Evolutionary conservation across 495 filamentous ascomycete species (phyloP), one percentile per base, ranked within the genome.

Genomic region (Lasiosphaeriaceae sp.): DNA sequence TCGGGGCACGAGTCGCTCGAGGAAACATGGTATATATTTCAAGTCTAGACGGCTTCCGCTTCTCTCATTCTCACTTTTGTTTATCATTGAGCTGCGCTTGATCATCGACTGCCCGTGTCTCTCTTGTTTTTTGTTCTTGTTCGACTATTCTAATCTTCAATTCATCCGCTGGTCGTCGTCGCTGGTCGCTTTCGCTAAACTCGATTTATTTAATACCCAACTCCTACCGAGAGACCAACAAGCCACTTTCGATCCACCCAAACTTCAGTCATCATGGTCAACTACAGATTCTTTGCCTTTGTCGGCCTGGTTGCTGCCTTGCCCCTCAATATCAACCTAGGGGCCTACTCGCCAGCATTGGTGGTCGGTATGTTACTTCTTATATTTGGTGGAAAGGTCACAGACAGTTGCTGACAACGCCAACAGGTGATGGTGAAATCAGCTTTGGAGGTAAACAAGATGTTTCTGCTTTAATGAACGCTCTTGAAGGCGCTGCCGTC

Each of bases 371-470:
- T 29, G 64, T 31, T 24, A 19, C 14, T 16, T 2, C 35, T 26
- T 22, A 1, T 47, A 9, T 22, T 1, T 22, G 4, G 11, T 47
- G 12, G 45, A 47, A 12, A 14, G 45, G 11, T 17, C 9, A 47
- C 8, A 12, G 5, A 56, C 14, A 9, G 58, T 35, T 16, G 16
- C 57, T 68, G 43, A 70, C 61, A 50, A 60, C 48, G 54, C 68
- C 77, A 66, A 78, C 78, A 78, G 81, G 81, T 82, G 80, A 83
- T 76, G 81, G 80, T 73, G 81, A 84, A 70, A 83, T 83, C 60
- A 82, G 79, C 57, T 81, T 83, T 59, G 79, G 79, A 55, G 75
- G 76, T 41, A 73, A 73, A 47, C 76, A 81, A 70, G 71, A 76
- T 63, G 80, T 82, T 9, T 73, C 77, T 35, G 70, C 68, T 47